Evolutionary conservation across 345 rosid genomes (phyloP), one percentile per base, ranked within the genome.

Genomic region (Pistacia integerrima): DNA sequence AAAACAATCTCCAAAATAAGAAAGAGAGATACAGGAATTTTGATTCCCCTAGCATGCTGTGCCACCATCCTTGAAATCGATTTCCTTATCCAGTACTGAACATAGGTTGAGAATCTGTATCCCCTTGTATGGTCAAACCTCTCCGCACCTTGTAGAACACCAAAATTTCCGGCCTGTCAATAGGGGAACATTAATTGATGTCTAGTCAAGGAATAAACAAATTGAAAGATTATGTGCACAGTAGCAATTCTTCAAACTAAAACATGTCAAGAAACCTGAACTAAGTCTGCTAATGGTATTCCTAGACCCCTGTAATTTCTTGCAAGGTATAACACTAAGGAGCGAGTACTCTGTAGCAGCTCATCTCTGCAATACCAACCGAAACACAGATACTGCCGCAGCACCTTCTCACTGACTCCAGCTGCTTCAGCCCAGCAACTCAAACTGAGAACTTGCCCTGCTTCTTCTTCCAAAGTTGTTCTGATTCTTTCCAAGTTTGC

Each of bases 371-470:
- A 94, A 77, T 80, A 77, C 96, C 96, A 88, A 80, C 97, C 98
- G 73, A 80, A 90, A 74, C 70, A 84, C 81, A 92, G 83, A 64
- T 81, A 80, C 69, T 84, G 87, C 60, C 81, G 87, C 76, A 94
- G 89, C 76, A 64, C 84, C 78, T 86, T 92, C 86, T 86, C 84
- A 70, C 83, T 86, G 77, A 89, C 81, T 66, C 88, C 92, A 61
- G 93, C 92, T 78, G 97, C 97, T 88, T 86, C 86, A 41, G 98
- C 97, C 94, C 98, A 94, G 88, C 88, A 79, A 74, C 87, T 81
- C 83, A 89, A 70, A 78, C 89, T 87, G 30, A 78, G 90, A 38
- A 71, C 88, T 76, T 75, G 85, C 56, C 94, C 97, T 2, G 83
- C 83, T 82, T 85, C 93, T 49, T 88, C 82, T 76, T 92, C 95